Evolutionary conservation across 1,284 basidiomycete genomes (phyloP).

Genomic region (Puccinia polysora): DNA sequence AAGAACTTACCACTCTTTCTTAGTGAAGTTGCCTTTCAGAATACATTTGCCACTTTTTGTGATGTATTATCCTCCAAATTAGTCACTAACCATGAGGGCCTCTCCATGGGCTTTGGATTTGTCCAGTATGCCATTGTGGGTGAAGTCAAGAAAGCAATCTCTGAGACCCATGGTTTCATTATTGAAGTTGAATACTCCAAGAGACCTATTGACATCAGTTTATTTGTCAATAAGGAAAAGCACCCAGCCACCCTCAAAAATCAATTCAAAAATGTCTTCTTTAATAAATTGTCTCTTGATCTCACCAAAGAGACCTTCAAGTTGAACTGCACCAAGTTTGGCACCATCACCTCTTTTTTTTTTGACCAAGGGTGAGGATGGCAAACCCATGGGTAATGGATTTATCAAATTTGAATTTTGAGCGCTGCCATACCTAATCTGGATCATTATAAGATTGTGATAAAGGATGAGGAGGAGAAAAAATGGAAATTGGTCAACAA

Average conservation of each 20-base stretch:
- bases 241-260: neutral
- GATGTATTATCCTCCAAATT: slow-evolving; percentile 3
- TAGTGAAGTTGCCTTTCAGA: neutral
- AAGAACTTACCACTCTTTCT: neutral
- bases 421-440: no score
- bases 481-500: no score
- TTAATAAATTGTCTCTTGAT: no score
- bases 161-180: slow-evolving; percentile 58
- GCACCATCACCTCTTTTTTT: slow-evolving; percentile 1
- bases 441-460: no score
- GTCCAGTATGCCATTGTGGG: slow-evolving; percentile 64
- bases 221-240: neutral
- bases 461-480: no score
- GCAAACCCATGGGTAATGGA: neutral
- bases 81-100: neutral
- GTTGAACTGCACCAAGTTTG: neutral
- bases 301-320: neutral
- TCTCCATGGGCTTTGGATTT: slow-evolving; percentile 52
- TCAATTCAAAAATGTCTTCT: neutral
- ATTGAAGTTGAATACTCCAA: neutral
- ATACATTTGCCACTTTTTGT: neutral
- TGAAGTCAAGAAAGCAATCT: slow-evolving; percentile 59
- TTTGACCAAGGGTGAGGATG: neutral
- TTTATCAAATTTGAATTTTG: neutral
- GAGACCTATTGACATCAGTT: neutral